Evolutionary conservation across 1,139 yeast genomes (phyloP).

Genomic region (Suhomyces taliae): DNA sequence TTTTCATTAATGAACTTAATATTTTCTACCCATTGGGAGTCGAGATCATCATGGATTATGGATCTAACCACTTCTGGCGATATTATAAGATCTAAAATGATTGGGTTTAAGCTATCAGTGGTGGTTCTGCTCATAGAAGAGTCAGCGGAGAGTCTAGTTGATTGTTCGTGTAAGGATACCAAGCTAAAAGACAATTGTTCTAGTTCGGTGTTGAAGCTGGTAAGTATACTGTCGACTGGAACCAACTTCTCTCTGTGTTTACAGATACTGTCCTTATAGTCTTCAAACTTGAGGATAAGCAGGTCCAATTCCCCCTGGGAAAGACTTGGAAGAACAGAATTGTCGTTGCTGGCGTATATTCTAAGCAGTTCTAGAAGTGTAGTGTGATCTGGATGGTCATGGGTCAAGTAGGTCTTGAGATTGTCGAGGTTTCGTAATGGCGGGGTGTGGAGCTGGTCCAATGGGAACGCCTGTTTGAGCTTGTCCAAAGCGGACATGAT

Average conservation of each 20-base stretch:
- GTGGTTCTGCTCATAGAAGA: constrained; percentile 54
- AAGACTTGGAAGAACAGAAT: constrained; percentile 1
- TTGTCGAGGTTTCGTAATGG: constrained; percentile 1
- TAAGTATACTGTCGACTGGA: constrained; percentile 43
- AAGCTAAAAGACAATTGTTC: constrained; percentile 62
- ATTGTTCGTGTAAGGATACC: constrained; percentile 54
- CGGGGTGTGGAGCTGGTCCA: neutral
- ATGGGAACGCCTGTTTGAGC: constrained; percentile 14
- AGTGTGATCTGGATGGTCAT: constrained; percentile 4
- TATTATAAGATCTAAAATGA: constrained; percentile 69
- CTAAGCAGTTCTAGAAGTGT: constrained; percentile 19
- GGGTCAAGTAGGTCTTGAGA: constrained; percentile 1
- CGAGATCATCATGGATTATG: constrained; percentile 48
- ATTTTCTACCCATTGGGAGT: constrained; percentile 58
- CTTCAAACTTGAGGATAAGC: constrained; percentile 25
- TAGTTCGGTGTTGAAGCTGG: constrained; percentile 57
- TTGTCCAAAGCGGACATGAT: constrained; percentile 17
- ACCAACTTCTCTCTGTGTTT: constrained; percentile 35
- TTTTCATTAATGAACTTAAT: constrained; percentile 58
- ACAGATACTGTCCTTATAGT: constrained; percentile 37
- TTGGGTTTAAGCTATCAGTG: constrained; percentile 63
- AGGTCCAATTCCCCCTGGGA: constrained; percentile 4
- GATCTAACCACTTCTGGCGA: constrained; percentile 66
- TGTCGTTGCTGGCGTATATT: constrained; percentile 13
- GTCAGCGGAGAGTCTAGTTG: constrained; percentile 31